Percentiles rank a stretch among this genome's conserved stretches.
These are phyloP conservation scores for Exophiala bonariae DNA, from an alignment of 2,329 filamentous ascomycete species.

Conservation along the genomic window DNA sequence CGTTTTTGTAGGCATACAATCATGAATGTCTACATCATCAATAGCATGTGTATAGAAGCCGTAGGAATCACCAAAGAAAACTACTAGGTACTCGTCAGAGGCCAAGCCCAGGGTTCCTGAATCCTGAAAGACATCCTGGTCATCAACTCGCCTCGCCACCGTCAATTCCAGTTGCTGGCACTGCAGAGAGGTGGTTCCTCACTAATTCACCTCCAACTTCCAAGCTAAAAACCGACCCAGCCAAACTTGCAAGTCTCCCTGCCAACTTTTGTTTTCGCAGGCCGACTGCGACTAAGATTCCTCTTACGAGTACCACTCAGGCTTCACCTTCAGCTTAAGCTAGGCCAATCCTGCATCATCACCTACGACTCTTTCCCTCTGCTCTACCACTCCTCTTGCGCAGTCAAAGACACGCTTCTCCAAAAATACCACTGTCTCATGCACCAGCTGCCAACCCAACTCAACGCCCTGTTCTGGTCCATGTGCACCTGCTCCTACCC, in stretches of 20 bases:
- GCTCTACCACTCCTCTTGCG: conserved; percentile 10
- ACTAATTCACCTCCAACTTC: background rate
- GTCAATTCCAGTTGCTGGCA: too few species aligned
- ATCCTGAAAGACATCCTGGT: too few species aligned
- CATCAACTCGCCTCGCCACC: too few species aligned
- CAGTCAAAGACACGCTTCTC: conserved; percentile 7
- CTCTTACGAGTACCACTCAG: too few species aligned
- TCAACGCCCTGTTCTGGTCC: background rate
- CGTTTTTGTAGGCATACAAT: too few species aligned
- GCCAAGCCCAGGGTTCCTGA: too few species aligned
- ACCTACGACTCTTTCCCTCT: background rate
- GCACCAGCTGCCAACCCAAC: background rate
- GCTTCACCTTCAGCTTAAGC: too few species aligned
- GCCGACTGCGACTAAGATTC: background rate
- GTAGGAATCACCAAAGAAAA: too few species aligned
- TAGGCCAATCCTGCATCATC: conserved; percentile 15
- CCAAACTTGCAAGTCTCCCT: conserved; percentile 23
- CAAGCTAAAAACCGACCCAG: background rate
- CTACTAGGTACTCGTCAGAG: too few species aligned
- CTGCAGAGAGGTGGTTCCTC: too few species aligned
- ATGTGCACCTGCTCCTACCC: background rate
- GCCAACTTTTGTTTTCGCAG: conserved; percentile 17
- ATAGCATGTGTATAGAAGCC: too few species aligned
- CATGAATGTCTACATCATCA: too few species aligned
- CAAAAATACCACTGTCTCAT: conserved; percentile 17